Evolutionary conservation across 192 early-diverging fungal species (phyloP).

Genomic region (Coemansia sp.): DNA sequence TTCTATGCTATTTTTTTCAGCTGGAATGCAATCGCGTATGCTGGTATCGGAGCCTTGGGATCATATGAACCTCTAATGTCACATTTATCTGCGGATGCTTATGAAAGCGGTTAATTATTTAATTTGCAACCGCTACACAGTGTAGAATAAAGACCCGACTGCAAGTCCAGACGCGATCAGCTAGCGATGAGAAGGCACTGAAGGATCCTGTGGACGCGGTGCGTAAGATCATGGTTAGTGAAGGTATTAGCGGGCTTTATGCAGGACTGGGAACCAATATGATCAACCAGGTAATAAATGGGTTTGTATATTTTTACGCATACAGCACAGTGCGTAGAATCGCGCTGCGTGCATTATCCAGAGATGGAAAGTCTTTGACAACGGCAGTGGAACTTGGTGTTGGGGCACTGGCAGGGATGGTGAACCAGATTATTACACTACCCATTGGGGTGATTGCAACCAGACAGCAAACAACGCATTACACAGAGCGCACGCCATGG

Average conservation of each 20-base stretch:
- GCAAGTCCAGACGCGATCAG: conserved; percentile 81
- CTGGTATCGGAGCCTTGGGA: neutral
- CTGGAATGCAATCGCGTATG: neutral
- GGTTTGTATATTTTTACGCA: conserved; percentile 86
- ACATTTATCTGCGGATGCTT: neutral
- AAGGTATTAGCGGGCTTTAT: conserved; percentile 87
- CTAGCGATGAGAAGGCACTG: conserved; percentile 54
- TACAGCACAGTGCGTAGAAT: conserved; percentile 71
- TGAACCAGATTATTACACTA: conserved; percentile 85
- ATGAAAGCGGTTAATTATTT: neutral
- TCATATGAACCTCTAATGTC: neutral
- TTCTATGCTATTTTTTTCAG: too few relatives aligned
- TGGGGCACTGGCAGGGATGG: conserved; percentile 86
- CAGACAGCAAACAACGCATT: conserved; percentile 81
- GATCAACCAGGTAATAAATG: conserved; percentile 71
- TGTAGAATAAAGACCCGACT: conserved; percentile 84
- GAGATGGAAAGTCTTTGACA: conserved; percentile 60
- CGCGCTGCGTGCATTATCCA: conserved; percentile 24
- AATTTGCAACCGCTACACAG: neutral
- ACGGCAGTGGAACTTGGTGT: conserved; percentile 83
- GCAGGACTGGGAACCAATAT: conserved; percentile 83
- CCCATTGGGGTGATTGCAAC: conserved; percentile 95
- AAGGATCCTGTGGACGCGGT: conserved; percentile 74
- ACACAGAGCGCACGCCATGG: conserved; percentile 65
- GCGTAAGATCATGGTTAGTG: conserved; percentile 72